Base-by-base conservation (phyloP, 345 rosid species). In the Eucalyptus curtisii region DNA sequence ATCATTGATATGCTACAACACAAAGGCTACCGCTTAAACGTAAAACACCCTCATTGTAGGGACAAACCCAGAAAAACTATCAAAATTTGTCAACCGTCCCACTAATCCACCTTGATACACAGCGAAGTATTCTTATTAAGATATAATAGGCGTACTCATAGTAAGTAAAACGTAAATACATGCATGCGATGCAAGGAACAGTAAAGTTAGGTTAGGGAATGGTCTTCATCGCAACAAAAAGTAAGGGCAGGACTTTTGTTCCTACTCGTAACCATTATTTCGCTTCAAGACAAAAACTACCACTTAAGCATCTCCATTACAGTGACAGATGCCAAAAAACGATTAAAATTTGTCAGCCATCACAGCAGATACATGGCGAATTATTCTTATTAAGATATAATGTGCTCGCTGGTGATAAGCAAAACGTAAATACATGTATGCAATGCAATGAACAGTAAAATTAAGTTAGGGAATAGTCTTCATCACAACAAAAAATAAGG, bases 311-410 rank as follows among this genome's bases (percentile, higher is more conserved):
- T 17, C 7, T 33, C 20, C 25, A 33, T 33, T 17, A 3, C 13
- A 19, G 44, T 16, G 25, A 33, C 13, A 33, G 25, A 71, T 5
- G 7, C 4, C 20, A 10, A 61, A 59, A 61, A 71, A 33, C 13
- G 7, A 17, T 3, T 40, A 4, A 66, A 33, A 9, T 17, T 71
- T 71, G 44, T 33, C 44, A 3, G 10, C 81, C 7, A 37, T 17
- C 1, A 40, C 24, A 0, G 1, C 5, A 16, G 22, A 68, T 1
- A 31, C 1, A 68, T 0, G 42, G 79, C 22, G 5, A 31, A 66
- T 66, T 7, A 33, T 68, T 68, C 13, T 68, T 33, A 17, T 8
- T 17, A 17, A 17, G 80, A 33, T 68, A 68, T 1, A 68, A 1
- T 8, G 40, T 33, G 80, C 2, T 10, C 7, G 13, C 13, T 33